Evolutionary conservation across 1,284 basidiomycete genomes (phyloP), one percentile per base, ranked within the genome.

Genomic region (Pholiota adiposa): DNA sequence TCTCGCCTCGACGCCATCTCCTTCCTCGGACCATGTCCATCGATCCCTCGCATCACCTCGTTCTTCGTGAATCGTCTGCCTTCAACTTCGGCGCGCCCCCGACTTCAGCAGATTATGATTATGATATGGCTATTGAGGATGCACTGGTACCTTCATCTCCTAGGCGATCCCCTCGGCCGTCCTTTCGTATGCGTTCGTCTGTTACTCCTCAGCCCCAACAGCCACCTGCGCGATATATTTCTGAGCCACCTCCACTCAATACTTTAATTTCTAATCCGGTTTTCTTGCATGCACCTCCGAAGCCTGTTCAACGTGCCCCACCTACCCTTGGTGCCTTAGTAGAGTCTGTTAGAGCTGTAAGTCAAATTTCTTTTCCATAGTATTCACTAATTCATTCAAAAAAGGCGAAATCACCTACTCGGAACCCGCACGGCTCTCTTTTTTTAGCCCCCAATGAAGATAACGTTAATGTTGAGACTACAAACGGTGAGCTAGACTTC

Each of bases 161-260:
- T 36, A 9, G 56, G 54, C 65, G 69, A 50, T 75, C 81, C 38
- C 74, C 81, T 36, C 80, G 78, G 43, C 78, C 81, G 19, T 80
- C 79, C 33, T 85, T 89, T 69, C 83, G 83, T 34, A 77, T 89
- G 76, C 85, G 88, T 63, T 80, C 82, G 25, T 87, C 88, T 12
- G 74, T 88, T 62, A 90, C 89, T 3, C 90, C 90, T 5, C 85
- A 88, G 67, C 85, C 86, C 14, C 75, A 77, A 27, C 73, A 71
- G 9, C 67, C 63, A 23, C 59, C 62, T 23, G 40, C 65, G 41
- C 85, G 88, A 63, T 87, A 88, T 63, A 70, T 72, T 36, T 87
- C 87, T 16, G 89, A 89, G 64, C 90, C 89, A n/a, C 89, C 89
- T 25, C 80, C 87, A 5, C 69, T 91, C 27, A 78, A 79, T 44